phyloP scores from a whole-genome alignment of 371 early-diverging fungal genomes.

The Synchytrium microbalum region DNA sequence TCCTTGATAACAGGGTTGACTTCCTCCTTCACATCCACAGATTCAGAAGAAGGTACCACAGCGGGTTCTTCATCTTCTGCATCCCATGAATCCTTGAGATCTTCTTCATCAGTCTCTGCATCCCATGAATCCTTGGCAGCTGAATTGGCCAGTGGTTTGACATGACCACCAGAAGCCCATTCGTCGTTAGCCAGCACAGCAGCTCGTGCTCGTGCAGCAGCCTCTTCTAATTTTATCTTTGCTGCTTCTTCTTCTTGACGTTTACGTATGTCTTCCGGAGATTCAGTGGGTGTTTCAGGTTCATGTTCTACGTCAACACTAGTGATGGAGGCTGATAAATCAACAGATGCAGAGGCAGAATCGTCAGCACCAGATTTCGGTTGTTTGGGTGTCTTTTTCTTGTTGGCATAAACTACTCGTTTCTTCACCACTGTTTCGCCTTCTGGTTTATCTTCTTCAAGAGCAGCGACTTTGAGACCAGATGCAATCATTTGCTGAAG shows the following conservation, averaged over 20 bases:
- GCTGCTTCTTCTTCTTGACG: background rate
- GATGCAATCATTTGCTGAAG: slow-evolving; percentile 68
- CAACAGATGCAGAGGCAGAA: slow-evolving; percentile 7
- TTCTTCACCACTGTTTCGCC: slow-evolving; percentile 26
- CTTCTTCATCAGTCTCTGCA: slow-evolving; percentile 24
- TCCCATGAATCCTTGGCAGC: slow-evolving; percentile 31
- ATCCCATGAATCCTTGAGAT: slow-evolving; percentile 26
- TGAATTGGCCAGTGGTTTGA: background rate
- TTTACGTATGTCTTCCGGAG: background rate
- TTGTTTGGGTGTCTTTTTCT: slow-evolving; percentile 26
- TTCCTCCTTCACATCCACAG: background rate
- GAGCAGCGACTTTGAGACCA: slow-evolving; percentile 73
- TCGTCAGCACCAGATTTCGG: slow-evolving; percentile 6
- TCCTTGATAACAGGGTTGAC: slow-evolving; percentile 30
- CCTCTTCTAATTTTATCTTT: background rate
- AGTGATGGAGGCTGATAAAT: slow-evolving; percentile 1
- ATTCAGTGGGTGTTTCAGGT: slow-evolving; percentile 14
- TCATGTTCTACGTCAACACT: slow-evolving; percentile 32
- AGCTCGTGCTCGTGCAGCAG: slow-evolving; percentile 7
- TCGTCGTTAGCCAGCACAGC: slow-evolving; percentile 6
- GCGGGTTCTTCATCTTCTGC: slow-evolving; percentile 11
- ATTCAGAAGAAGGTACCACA: background rate
- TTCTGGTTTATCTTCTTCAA: slow-evolving; percentile 31
- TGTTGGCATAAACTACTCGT: slow-evolving; percentile 47
- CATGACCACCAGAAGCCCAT: slow-evolving; percentile 7